Evolutionary conservation across 805 yeast species (phyloP).

Genomic region (Zygosaccharomyces bisporus): DNA sequence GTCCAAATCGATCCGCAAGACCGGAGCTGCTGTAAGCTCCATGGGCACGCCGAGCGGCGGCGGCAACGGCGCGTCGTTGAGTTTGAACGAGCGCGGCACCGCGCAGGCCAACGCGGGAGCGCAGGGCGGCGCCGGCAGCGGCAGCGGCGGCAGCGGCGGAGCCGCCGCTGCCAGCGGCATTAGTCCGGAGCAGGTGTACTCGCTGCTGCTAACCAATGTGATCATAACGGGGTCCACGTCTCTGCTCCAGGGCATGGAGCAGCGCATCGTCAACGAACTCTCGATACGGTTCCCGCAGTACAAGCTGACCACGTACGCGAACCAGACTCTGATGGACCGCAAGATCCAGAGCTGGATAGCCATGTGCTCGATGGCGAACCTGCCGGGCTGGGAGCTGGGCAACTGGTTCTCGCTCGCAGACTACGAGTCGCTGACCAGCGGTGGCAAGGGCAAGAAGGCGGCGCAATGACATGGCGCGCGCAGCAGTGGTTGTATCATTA

Average conservation of each 20-base stretch:
- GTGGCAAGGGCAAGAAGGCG: constrained; percentile 1
- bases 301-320: constrained; percentile 79
- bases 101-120: constrained; percentile 4
- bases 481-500: not conserved
- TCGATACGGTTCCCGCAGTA: constrained; percentile 71
- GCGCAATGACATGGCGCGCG: not conserved
- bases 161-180: constrained; percentile 10
- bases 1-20: constrained; percentile 27
- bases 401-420: constrained; percentile 28
- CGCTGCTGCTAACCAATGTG: constrained; percentile 47
- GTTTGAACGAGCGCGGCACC: constrained; percentile 6
- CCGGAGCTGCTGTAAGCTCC: constrained; percentile 26
- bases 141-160: not conserved
- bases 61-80: constrained; percentile 18
- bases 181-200: constrained; percentile 32
- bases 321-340: constrained; percentile 71
- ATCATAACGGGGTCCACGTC: constrained; percentile 80
- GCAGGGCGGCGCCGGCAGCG: too few species aligned
- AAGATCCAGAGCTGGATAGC: constrained; percentile 82
- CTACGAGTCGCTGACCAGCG: constrained; percentile 16
- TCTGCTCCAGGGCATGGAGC: constrained; percentile 75
- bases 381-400: constrained; percentile 33
- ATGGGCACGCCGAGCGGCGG: constrained; percentile 19
- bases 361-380: constrained; percentile 42
- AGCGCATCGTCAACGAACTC: constrained; percentile 68